These are phyloP conservation scores for Spathaspora girioi DNA, from an alignment of 805 yeast genomes.

Conservation along the genomic window DNA sequence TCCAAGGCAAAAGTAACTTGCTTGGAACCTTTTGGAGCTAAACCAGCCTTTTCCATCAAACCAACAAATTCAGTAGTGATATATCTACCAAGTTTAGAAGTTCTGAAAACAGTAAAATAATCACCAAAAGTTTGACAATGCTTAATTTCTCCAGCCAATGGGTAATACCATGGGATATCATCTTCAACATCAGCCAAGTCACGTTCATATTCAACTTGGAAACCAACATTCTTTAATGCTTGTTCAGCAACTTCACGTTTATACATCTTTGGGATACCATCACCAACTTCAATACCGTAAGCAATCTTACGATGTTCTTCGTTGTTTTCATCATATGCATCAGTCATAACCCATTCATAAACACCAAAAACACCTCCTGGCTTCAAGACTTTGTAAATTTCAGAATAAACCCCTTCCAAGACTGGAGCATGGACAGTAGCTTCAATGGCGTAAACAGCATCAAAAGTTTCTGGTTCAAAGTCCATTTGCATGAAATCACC, in stretches of 20 bases:
- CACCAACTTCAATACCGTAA: slow-evolving; percentile 97
- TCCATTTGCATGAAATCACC: slow-evolving; percentile 99
- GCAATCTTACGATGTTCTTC: slow-evolving; percentile 90
- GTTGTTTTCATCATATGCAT: slow-evolving; percentile 80
- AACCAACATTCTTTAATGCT: slow-evolving; percentile 85
- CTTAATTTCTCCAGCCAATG: slow-evolving; percentile 91
- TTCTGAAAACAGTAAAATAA: slow-evolving; percentile 80
- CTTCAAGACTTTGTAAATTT: slow-evolving; percentile 90
- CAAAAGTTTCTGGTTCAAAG: slow-evolving; percentile 83
- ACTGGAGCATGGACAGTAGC: slow-evolving; percentile 98
- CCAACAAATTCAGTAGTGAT: slow-evolving; percentile 79
- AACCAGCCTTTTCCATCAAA: slow-evolving; percentile 74
- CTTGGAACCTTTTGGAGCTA: slow-evolving; percentile 88
- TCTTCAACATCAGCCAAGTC: slow-evolving; percentile 84
- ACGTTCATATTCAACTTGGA: slow-evolving; percentile 66
- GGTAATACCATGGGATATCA: slow-evolving; percentile 95
- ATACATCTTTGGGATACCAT: slow-evolving; percentile 98
- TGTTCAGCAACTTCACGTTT: slow-evolving; percentile 77
- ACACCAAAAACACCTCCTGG: slow-evolving; percentile 98
- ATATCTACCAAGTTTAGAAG: slow-evolving; percentile 81
- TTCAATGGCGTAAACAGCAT: slow-evolving; percentile 97
- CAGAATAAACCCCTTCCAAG: slow-evolving; percentile 91
- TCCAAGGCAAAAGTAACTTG: slow-evolving; percentile 91
- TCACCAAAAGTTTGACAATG: slow-evolving; percentile 78
- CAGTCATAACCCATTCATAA: slow-evolving; percentile 99